Evolutionary conservation across 768 basidiomycete genomes (phyloP), one percentile per base, ranked within the genome.

Genomic region (Fomitopsis serialis): DNA sequence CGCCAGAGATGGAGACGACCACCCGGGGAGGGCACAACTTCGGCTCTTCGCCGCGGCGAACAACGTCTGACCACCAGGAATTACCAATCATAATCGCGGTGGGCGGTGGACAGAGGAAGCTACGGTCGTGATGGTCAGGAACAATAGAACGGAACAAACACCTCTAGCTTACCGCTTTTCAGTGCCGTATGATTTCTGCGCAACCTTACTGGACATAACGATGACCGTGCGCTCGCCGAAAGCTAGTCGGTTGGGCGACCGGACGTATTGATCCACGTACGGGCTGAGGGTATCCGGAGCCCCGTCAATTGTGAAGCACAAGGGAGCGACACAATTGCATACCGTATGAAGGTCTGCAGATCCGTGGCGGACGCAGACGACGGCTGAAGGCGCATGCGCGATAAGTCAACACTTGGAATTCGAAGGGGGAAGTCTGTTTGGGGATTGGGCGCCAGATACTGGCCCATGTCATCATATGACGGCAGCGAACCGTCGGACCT

Each of bases 131-230:
- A 11, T 19, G 24, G 23, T 53, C 36, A 42, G 45, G 46, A 43
- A 52, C 42, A 35, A 25, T 29, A 32, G 8, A 19, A 22, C 25
- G 40, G 12, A 27, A 9, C 29, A 29, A 8, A 37, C 10, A 36
- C 35, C 22, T 4, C 12, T 50, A n/a, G 59, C 76, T 44, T 56
- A 89, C 88, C 95, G 80, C 69, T 97, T 97, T 70, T 98, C 95
- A 17, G 88, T 93, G 35, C 94, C 95, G 66, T 98, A 98, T 9
- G 91, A 93, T 66, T 98, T 96, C 75, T 98, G 96, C 2, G 92
- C 96, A 27, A 98, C 94, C 65, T 89, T 93, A 66, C 89, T 92
- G n/a, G 92, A 95, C 90, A 97, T 94, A 62, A 98, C 89, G 56
- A 98, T 89, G 55, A 98, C 82, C 3, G 93, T 92, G 45, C 93